Evolutionary conservation across 1,139 yeast species (phyloP), one percentile per base, ranked within the genome.

Genomic region (Yamadazyma membranifaciens): DNA sequence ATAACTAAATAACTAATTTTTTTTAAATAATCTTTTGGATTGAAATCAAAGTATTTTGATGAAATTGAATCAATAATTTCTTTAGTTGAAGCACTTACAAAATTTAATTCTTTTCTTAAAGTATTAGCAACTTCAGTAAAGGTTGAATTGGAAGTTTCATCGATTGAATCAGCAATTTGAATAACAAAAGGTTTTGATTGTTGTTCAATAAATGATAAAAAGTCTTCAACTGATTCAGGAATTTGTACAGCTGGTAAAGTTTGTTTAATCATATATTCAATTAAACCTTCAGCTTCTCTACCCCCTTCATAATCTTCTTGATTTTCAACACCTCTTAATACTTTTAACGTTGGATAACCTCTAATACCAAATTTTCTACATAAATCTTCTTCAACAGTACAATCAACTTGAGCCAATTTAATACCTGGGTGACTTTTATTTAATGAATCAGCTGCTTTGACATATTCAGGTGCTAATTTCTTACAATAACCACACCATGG

Each of bases 401-500:
- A 92, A 70, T 92, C 97, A 51, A 92, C 73, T 72, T 92, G 96
- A 44, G 92, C 97, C 56, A 92, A 74, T 51, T 82, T 78, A 63
- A 91, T 84, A 46, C 78, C 71, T 35, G 74, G 69, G 51, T 69
- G 59, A 48, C 84, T 67, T 37, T 75, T 81, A 50, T 77, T 78
- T 59, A 92, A 75, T 20, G 62, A 54, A 49, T 87, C 84, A 41
- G 98, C 97, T 40, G 98, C 98, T 56, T 77, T 65, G 51, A 85
- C 78, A 60, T 79, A 91, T 65, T 92, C 92, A 39, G 98, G 98
- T 16, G 92, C 98, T 52, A 92, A 75, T 45, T 80, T 80, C 75
- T 92, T 89, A 76, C 98, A 92, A 71, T 92, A 96, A 16, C 98
- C 98, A 75, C 98, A 92, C 98, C 98, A 92, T 60, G 98, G 98